These are phyloP conservation scores for Tylopilus sp. DNA, from an alignment of 768 basidiomycete genomes.

Conservation along the genomic window DNA sequence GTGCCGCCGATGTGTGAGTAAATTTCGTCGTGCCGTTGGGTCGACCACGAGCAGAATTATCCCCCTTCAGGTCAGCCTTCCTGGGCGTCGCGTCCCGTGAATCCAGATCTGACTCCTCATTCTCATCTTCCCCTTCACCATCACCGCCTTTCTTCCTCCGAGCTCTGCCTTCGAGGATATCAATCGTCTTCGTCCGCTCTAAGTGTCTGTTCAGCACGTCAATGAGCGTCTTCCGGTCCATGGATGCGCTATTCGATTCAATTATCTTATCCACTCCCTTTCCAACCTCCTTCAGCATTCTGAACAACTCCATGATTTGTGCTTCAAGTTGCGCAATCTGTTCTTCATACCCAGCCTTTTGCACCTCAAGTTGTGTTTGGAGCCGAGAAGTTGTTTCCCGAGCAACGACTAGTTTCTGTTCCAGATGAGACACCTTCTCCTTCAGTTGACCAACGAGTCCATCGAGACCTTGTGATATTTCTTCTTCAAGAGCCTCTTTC, in stretches of 20 bases:
- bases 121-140: slow-evolving; percentile 32
- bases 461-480: slow-evolving; percentile 75
- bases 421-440: slow-evolving; percentile 59
- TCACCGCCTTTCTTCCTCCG: slow-evolving; percentile 27
- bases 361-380: slow-evolving; percentile 72
- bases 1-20: slow-evolving; percentile 39
- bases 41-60: slow-evolving; percentile 32
- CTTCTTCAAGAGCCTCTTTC: slow-evolving; percentile 79
- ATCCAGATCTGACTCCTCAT: slow-evolving; percentile 43
- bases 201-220: slow-evolving; percentile 77
- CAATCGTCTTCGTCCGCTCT: slow-evolving; percentile 80
- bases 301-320: slow-evolving; percentile 91
- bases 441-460: slow-evolving; percentile 85
- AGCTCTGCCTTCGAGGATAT: slow-evolving; percentile 75
- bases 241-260: slow-evolving; percentile 52
- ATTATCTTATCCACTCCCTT: slow-evolving; percentile 73
- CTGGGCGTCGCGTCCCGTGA: slow-evolving; percentile 58
- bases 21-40: slow-evolving; percentile 25
- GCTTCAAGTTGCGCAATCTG: slow-evolving; percentile 84
- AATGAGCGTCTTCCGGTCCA: slow-evolving; percentile 82
- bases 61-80: slow-evolving; percentile 45
- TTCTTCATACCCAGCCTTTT: slow-evolving; percentile 79
- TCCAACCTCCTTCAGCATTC: slow-evolving; percentile 86
- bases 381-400: slow-evolving; percentile 75
- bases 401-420: slow-evolving; percentile 75